Base-by-base conservation (phyloP, 495 filamentous ascomycete species). In the Trypethelium eluteriae region DNA sequence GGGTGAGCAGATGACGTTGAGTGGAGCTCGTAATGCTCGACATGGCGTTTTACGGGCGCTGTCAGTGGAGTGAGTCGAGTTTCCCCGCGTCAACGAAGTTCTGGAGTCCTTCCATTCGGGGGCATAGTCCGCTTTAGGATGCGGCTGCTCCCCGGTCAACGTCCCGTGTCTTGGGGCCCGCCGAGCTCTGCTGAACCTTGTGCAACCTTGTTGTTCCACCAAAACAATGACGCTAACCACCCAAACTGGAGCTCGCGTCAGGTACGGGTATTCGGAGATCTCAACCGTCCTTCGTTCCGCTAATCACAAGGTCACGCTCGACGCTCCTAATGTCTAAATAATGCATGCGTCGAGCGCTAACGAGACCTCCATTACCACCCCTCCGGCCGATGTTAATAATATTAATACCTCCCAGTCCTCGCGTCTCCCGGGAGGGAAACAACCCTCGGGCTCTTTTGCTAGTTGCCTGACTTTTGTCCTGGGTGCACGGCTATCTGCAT, bases 381-480 rank as follows among this genome's bases (percentile, higher is more conserved):
- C 53, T 25, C 25, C 25, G 25, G 25, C 25, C 25, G 25, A 25
- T 25, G 25, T 25, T 25, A 25, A 25, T 32, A 36, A 59, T 32
- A 59, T 59, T 59, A 59, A 59, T 59, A 59, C 18, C 53, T 35
- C 53, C 32, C 6, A 18, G 6, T 36, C 53, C 49, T 14, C 49
- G 32, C 53, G 3, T 32, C 14, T 36, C 7, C 53, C 53, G 3
- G 53, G 53, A 34, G 53, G 10, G 53, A 34, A 59, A 32, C 25
- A 59, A 59, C n/a, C 25, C 53, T 59, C 53, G 14, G 53, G 53
- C 53, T 59, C 53, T 59, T 59, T 59, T 36, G 53, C 53, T 59
- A 59, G 53, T 32, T 59, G 53, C 53, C 53, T 59, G 53, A 59
- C 53, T 35, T 59, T 59, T 36, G 25, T 36, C 32, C 53, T 59